These are phyloP conservation scores for Seiridium cupressi DNA, from an alignment of 2,329 filamentous ascomycete species.

Conservation along the genomic window DNA sequence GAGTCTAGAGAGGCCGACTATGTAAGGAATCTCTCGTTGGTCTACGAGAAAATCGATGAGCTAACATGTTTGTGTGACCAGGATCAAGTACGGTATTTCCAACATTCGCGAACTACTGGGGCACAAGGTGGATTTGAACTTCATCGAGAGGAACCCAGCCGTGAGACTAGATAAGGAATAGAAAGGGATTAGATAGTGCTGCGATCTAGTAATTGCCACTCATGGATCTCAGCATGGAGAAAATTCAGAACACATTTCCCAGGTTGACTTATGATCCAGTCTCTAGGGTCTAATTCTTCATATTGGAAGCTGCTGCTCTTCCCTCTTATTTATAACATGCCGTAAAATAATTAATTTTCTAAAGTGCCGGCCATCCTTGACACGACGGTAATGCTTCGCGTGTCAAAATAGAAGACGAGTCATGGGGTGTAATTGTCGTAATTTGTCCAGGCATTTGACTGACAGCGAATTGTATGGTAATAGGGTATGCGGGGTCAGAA, in stretches of 20 bases:
- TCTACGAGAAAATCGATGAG: too few relatives aligned
- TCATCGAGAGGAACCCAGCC: conserved; percentile 88
- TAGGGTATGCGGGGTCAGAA: too few relatives aligned
- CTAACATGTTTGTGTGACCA: too few relatives aligned
- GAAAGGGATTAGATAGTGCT: conserved; percentile 66
- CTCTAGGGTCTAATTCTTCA: neutral
- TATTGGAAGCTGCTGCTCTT: neutral
- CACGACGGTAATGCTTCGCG: too few relatives aligned
- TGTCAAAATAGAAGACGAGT: too few relatives aligned
- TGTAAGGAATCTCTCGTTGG: conserved; percentile 31
- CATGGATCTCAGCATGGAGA: neutral
- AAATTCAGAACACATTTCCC: neutral
- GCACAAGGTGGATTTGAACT: conserved; percentile 91
- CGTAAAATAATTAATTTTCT: too few relatives aligned
- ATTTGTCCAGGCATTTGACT: too few relatives aligned
- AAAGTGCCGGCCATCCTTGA: too few relatives aligned
- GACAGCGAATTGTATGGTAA: too few relatives aligned
- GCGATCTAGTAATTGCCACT: neutral
- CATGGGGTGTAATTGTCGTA: too few relatives aligned
- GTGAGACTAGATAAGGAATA: conserved; percentile 84
- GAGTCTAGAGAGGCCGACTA: conserved; percentile 89
- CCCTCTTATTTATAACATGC: too few relatives aligned
- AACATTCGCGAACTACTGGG: conserved; percentile 92
- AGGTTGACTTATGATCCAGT: neutral
- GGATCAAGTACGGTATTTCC: conserved; percentile 85